A percentile compares a stretch with the other conserved stretches of the same genome.
These are phyloP conservation scores for Candida arabinofermentans DNA, from an alignment of 805 yeast species.

Conservation along the genomic window DNA sequence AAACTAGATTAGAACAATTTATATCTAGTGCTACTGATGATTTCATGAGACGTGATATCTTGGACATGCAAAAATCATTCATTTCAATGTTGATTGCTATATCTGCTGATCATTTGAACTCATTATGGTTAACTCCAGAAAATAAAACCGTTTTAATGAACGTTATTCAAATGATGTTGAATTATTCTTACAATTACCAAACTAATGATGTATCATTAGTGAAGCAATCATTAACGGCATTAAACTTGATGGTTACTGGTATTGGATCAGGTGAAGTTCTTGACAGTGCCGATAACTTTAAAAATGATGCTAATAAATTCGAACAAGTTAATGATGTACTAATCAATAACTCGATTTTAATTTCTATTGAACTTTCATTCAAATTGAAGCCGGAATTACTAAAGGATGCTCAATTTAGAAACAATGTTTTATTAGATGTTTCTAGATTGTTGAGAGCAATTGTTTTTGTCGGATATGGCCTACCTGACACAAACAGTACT, in stretches of 20 bases:
- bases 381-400: constrained; percentile 60
- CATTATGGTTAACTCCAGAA: constrained; percentile 61
- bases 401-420: constrained; percentile 75
- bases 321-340: constrained; percentile 72
- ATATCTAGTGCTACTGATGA: constrained; percentile 26
- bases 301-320: constrained; percentile 39
- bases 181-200: constrained; percentile 52
- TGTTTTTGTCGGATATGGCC: constrained; percentile 33
- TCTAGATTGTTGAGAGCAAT: constrained; percentile 65
- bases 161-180: constrained; percentile 60
- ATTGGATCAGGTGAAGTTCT: constrained; percentile 68
- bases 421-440: constrained; percentile 65
- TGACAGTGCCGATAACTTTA: constrained; percentile 54
- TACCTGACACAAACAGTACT: constrained; percentile 25
- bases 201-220: constrained; percentile 60
- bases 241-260: constrained; percentile 56
- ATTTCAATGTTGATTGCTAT: constrained; percentile 66
- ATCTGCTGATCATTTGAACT: constrained; percentile 72
- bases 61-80: constrained; percentile 63
- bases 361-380: constrained; percentile 78
- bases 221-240: constrained; percentile 64
- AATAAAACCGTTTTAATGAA: constrained; percentile 59
- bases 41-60: constrained; percentile 49
- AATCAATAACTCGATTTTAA: constrained; percentile 60
- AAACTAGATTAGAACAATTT: constrained; percentile 32